These are phyloP conservation scores for Pharnaceum exiguum DNA, from an alignment of 148 eudicot species.

Conservation along the genomic window DNA sequence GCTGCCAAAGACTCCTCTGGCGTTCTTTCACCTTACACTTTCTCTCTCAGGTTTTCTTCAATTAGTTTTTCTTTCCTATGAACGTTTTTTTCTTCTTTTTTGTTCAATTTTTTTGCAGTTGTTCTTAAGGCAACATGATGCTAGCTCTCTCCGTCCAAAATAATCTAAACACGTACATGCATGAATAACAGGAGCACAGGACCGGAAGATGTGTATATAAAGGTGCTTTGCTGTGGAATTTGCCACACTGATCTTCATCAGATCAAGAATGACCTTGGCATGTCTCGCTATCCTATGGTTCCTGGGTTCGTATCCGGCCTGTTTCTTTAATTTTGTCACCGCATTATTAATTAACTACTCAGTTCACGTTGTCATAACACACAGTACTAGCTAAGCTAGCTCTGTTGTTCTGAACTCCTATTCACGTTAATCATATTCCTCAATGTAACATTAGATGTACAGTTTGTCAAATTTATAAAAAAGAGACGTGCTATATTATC, in stretches of 20 bases:
- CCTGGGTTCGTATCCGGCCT: conserved; percentile 57
- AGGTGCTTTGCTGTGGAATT: conserved; percentile 68
- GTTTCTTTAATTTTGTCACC: background rate
- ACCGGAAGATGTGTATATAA: conserved; percentile 69
- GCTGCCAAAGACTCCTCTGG: conserved; percentile 92
- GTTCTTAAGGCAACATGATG: too few relatives aligned
- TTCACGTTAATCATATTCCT: too few relatives aligned
- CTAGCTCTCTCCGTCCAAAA: too few relatives aligned
- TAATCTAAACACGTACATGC: too few relatives aligned
- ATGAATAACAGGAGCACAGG: conserved; percentile 57
- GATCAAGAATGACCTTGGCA: conserved; percentile 75
- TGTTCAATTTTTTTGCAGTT: too few relatives aligned
- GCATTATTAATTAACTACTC: background rate
- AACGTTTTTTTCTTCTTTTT: background rate
- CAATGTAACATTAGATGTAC: too few relatives aligned
- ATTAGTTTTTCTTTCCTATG: background rate
- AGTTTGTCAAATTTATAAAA: too few relatives aligned
- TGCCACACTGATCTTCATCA: conserved; percentile 92
- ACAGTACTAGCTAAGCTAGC: too few relatives aligned
- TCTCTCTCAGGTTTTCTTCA: conserved; percentile 53
- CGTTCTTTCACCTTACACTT: conserved; percentile 68
- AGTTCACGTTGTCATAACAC: background rate
- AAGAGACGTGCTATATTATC: too few relatives aligned
- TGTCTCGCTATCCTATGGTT: conserved; percentile 92
- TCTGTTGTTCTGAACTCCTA: too few relatives aligned